Percentiles rank a stretch among this genome's conserved stretches.
phyloP scores from a whole-genome alignment of 108 stramenopile species.

The Skeletonema costatum region DNA sequence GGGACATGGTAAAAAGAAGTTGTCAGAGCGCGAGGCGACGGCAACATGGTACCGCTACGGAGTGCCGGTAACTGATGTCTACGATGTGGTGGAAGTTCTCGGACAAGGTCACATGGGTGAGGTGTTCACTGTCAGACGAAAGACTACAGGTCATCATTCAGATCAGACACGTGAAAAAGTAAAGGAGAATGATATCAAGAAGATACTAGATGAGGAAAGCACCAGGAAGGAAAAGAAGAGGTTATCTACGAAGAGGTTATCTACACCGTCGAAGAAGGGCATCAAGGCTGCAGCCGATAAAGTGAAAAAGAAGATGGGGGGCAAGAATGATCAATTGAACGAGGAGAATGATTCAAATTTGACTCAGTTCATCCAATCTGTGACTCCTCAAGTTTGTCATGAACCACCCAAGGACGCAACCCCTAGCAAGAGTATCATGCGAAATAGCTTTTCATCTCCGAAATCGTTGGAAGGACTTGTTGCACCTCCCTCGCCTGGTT shows the following conservation, averaged over 20 bases:
- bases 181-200: slow-evolving; percentile 15
- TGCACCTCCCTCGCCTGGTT: neutral
- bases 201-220: neutral
- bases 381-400: neutral
- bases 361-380: slow-evolving; percentile 11
- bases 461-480: neutral
- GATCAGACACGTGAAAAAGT: slow-evolving; percentile 20
- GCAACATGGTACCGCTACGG: slow-evolving; percentile 59
- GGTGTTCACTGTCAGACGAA: slow-evolving; percentile 55
- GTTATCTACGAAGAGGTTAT: neutral
- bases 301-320: slow-evolving; percentile 6
- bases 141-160: slow-evolving; percentile 45
- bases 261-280: neutral
- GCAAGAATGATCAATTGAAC: slow-evolving; percentile 8
- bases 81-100: slow-evolving; percentile 48
- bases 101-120: slow-evolving; percentile 62
- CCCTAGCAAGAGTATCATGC: neutral
- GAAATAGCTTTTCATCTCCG: neutral
- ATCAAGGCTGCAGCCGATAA: slow-evolving; percentile 23
- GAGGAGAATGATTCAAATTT: slow-evolving; percentile 24
- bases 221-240: slow-evolving; percentile 11
- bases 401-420: neutral
- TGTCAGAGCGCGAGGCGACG: slow-evolving; percentile 44
- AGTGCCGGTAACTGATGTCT: slow-evolving; percentile 53
- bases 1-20: neutral